Percentiles rank a stretch among this genome's conserved stretches.
These are phyloP conservation scores for Lachnellula cervina DNA, from an alignment of 2,329 filamentous ascomycete species.

Conservation along the genomic window DNA sequence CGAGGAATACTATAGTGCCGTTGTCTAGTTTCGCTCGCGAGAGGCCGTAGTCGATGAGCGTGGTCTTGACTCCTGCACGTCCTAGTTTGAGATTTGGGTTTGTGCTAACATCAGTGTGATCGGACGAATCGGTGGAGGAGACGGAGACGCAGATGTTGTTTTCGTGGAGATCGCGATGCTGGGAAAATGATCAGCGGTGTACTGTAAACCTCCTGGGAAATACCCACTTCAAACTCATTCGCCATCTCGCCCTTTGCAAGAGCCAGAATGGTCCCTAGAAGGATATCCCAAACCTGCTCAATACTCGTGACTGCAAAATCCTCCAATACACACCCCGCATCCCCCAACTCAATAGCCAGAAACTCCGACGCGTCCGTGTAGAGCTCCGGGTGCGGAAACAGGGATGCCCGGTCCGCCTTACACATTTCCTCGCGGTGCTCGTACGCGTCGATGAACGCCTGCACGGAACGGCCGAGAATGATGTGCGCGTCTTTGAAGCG, in stretches of 20 bases:
- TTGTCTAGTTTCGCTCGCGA: conserved; percentile 50
- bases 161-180: conserved; percentile 63
- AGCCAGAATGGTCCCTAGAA: conserved; percentile 55
- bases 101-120: not conserved
- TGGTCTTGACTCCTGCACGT: conserved; percentile 57
- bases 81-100: not conserved
- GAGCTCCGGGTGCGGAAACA: conserved; percentile 56
- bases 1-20: conserved; percentile 44
- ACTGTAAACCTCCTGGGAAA: no score
- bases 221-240: conserved; percentile 53
- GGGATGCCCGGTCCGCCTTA: conserved; percentile 43
- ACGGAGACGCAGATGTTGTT: conserved; percentile 54
- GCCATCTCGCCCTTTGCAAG: conserved; percentile 54
- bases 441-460: conserved; percentile 53
- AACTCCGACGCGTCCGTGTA: conserved; percentile 56
- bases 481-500: conserved; percentile 61
- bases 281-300: conserved; percentile 58
- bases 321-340: conserved; percentile 56
- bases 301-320: conserved; percentile 47
- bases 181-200: not conserved
- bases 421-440: conserved; percentile 39
- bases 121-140: not conserved
- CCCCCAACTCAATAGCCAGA: conserved; percentile 57
- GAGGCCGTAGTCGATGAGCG: conserved; percentile 61
- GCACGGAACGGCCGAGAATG: conserved; percentile 51